These are phyloP conservation scores for Scheffersomyces parashehatae DNA, from an alignment of 1,139 yeast species.

Conservation along the genomic window DNA sequence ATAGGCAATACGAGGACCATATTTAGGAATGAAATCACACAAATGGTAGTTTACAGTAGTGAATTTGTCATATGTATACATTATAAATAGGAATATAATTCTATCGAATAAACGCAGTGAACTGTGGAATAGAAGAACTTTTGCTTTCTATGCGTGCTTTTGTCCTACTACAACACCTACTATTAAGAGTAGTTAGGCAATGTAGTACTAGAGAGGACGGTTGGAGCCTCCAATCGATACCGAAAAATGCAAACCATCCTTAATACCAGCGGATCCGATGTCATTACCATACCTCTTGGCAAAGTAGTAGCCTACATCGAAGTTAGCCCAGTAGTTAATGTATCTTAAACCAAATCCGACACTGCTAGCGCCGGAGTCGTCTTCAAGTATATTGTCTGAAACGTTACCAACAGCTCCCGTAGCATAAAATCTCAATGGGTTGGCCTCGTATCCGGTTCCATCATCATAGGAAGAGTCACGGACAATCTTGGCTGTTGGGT, in stretches of 20 bases:
- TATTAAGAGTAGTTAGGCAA: too few relatives aligned
- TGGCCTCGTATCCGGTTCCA: slow-evolving; percentile 22
- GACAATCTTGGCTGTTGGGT: slow-evolving; percentile 17
- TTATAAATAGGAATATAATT: too few relatives aligned
- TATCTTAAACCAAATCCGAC: slow-evolving; percentile 47
- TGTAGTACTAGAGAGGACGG: slow-evolving; percentile 4
- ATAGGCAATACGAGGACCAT: too few relatives aligned
- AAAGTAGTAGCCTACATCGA: slow-evolving; percentile 48
- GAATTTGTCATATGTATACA: too few relatives aligned
- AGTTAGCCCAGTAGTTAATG: slow-evolving; percentile 45
- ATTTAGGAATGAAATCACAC: too few relatives aligned
- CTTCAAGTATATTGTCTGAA: slow-evolving; percentile 27
- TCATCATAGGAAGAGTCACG: slow-evolving; percentile 13
- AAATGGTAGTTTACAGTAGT: too few relatives aligned
- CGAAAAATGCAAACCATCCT: slow-evolving; percentile 50
- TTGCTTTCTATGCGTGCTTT: not conserved
- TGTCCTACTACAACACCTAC: too few relatives aligned
- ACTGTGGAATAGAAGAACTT: not conserved
- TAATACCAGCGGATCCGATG: slow-evolving; percentile 28
- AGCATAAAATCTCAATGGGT: slow-evolving; percentile 47
- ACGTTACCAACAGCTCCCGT: slow-evolving; percentile 37
- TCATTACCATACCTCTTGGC: slow-evolving; percentile 29
- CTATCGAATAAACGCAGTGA: too few relatives aligned
- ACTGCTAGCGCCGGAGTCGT: slow-evolving; percentile 28
- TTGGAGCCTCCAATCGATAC: slow-evolving; percentile 48